Percentiles rank a stretch among this genome's conserved stretches.
phyloP scores from a whole-genome alignment of 2,329 filamentous ascomycete species.

The Neonectria neomacrospora region DNA sequence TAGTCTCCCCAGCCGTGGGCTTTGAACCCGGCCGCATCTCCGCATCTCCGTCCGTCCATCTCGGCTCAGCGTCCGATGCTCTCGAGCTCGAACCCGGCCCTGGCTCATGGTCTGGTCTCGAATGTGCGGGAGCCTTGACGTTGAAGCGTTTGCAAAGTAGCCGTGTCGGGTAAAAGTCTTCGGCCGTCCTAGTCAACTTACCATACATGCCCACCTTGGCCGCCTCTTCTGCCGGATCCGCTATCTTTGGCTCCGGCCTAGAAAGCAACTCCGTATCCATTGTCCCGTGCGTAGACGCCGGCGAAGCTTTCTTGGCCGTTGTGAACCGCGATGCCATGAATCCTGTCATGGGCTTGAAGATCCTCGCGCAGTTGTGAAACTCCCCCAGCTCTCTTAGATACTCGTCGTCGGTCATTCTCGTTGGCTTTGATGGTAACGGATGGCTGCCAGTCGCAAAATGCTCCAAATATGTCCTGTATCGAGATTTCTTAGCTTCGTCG shows the following conservation, averaged over 20 bases:
- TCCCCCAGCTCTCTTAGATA: conserved; percentile 84
- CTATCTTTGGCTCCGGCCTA: conserved; percentile 48
- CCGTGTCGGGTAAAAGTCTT: conserved; percentile 82
- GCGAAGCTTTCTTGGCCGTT: conserved; percentile 65
- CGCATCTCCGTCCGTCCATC: conserved; percentile 20
- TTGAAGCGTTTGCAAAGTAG: conserved; percentile 96
- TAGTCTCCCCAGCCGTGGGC: conserved; percentile 18
- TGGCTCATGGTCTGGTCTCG: conserved; percentile 62
- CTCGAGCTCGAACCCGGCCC: conserved; percentile 40
- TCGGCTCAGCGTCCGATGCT: conserved; percentile 22
- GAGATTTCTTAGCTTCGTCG: conserved; percentile 79
- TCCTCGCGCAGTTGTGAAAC: conserved; percentile 71
- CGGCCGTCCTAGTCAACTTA: conserved; percentile 77
- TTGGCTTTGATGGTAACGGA: conserved; percentile 62
- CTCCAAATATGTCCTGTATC: conserved; percentile 86
- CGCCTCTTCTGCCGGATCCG: conserved; percentile 84
- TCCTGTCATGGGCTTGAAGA: conserved; percentile 93
- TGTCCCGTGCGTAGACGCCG: conserved; percentile 38
- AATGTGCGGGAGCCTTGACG: conserved; percentile 79
- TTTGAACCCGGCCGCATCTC: conserved; percentile 20
- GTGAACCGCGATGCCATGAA: conserved; percentile 96
- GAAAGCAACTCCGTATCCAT: conserved; percentile 42
- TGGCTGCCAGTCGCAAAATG: conserved; percentile 64
- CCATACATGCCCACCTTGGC: conserved; percentile 95
- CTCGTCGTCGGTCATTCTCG: conserved; percentile 69